Base-by-base conservation (phyloP, 805 yeast species). In the Yamadazyma olivae region DNA sequence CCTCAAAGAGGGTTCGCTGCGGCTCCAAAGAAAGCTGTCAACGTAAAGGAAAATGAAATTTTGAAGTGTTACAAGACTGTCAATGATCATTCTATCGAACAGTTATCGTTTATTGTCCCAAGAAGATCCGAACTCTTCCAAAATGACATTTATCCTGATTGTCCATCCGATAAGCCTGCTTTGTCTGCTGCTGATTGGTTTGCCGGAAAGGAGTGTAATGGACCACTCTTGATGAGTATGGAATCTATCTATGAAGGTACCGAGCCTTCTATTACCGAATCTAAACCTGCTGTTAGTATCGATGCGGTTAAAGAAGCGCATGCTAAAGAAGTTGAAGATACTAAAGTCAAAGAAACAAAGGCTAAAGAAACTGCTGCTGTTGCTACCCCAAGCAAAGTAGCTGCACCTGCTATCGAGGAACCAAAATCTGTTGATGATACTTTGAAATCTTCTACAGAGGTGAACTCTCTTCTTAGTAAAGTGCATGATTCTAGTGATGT, bases 1-100 rank as follows among this genome's bases (percentile, higher is more conserved):
- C 93, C 99, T 2, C 99, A 93, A 70, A 83, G 99, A 60, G 99
- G 99, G 1, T 81, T 91, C 56, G 95, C 96, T 0, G 75, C 83
- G 32, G 78, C 91, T 9, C 98, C 99, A 36, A 88, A 88, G 57
- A 71, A 86, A 47, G 71, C 77, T 13, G 90, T 90, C 7, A 81
- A 82, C 49, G 75, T 88, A 25, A 76, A 77, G 44, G 93, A 86
- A 25, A 90, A 87, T 56, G 99, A 93, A 62, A 79, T 93, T 27
- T 71, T 87, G 39, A 79, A 78, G 51, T 77, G 83, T 29, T 93
- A 73, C 70, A 93, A 93, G 67, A 81, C 95, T n/a, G 85, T 87
- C 20, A 83, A 82, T 48, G 98, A 93, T 62, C 71, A 75, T 35
- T 63, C 76, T 18, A 78, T 93, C 48, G 98, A 93, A 68, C 97